Percentiles rank a stretch among this genome's conserved stretches.
Evolutionary conservation across 768 basidiomycete genomes (phyloP).

Genomic region (Leccinum boreale): DNA sequence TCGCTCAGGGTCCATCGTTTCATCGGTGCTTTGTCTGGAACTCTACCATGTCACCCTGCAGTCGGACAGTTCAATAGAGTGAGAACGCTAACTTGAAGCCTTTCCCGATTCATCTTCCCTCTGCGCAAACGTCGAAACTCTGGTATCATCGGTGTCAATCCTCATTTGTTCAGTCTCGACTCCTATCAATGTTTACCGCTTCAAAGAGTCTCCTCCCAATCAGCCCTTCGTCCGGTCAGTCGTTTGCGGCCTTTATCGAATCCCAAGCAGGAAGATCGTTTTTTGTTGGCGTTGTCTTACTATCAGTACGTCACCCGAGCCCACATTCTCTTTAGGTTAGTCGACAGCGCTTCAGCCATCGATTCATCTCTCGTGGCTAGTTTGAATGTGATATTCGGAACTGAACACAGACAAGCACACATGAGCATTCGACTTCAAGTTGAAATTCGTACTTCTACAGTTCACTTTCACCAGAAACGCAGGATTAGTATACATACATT

Average conservation of each 20-base stretch:
- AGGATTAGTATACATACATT: neutral
- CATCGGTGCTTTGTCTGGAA: neutral
- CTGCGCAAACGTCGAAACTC: neutral
- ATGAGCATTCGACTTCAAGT: neutral
- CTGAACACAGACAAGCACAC: neutral
- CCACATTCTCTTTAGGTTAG: no score
- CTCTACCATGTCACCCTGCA: neutral
- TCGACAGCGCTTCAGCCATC: no score
- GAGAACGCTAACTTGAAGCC: neutral
- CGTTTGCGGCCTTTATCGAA: no score
- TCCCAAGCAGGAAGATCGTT: no score
- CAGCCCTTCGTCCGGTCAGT: neutral
- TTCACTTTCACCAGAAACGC: neutral
- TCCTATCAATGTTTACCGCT: neutral
- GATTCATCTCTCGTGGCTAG: neutral
- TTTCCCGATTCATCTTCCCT: neutral
- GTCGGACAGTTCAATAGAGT: neutral
- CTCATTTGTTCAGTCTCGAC: neutral
- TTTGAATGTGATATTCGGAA: neutral
- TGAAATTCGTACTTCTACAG: neutral
- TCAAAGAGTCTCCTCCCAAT: neutral
- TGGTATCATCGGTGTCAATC: neutral
- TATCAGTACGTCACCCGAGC: neutral
- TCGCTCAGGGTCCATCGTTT: neutral
- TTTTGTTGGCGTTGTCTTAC: neutral